Evolutionary conservation across 306 rosid genomes (phyloP).

Genomic region (Hippophae tibetana): DNA sequence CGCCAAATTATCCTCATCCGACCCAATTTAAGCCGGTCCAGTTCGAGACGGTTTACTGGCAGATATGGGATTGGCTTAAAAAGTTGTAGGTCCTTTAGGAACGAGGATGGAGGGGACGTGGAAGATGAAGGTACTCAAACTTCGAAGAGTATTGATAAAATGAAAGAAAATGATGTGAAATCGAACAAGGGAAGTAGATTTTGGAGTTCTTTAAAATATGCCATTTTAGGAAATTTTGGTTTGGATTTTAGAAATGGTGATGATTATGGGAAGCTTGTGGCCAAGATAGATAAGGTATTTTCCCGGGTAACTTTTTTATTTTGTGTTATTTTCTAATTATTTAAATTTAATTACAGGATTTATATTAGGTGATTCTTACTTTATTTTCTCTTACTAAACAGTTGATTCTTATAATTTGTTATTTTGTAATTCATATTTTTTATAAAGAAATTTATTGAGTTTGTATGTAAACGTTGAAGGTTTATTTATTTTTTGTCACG

Average conservation of each 20-base stretch:
- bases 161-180: constrained; percentile 29
- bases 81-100: constrained; percentile 52
- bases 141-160: constrained; percentile 20
- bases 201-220: constrained; percentile 49
- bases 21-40: constrained; percentile 27
- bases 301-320: constrained; percentile 41
- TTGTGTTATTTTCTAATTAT: constrained; percentile 1
- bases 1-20: constrained; percentile 21
- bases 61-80: constrained; percentile 34
- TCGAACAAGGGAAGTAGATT: constrained; percentile 41
- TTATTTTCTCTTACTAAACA: neutral
- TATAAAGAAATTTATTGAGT: no score
- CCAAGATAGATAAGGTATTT: constrained; percentile 55
- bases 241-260: constrained; percentile 37
- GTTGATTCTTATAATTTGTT: no score
- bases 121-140: constrained; percentile 30
- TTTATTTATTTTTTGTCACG: no score
- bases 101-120: constrained; percentile 43
- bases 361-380: neutral
- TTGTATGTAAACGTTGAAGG: no score
- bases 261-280: constrained; percentile 51
- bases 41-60: constrained; percentile 24
- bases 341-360: neutral
- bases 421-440: no score
- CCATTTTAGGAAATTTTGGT: constrained; percentile 41